A percentile compares a stretch with the other conserved stretches of the same genome.
phyloP scores from a whole-genome alignment of 495 filamentous ascomycete genomes.

The Penicillium canariense region DNA sequence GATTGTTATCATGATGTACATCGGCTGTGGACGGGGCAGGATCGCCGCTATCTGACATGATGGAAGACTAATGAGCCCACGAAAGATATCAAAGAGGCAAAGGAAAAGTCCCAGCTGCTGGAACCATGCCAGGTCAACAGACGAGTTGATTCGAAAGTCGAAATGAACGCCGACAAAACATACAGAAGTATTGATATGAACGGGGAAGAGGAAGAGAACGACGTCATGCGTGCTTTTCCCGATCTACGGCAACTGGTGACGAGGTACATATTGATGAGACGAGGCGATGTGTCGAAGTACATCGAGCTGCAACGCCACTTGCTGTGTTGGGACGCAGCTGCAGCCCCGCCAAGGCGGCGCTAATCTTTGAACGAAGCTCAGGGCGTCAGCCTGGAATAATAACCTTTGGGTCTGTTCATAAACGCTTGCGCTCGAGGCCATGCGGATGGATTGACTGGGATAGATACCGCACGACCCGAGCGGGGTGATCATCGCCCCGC shows the following conservation, averaged over 20 bases:
- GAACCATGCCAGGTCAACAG: neutral
- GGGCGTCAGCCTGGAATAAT: neutral
- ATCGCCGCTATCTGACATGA: conserved; percentile 15
- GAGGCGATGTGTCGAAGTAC: neutral
- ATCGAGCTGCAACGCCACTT: neutral
- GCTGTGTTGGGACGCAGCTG: neutral
- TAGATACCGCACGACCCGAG: neutral
- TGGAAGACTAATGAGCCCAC: neutral
- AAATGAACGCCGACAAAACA: neutral
- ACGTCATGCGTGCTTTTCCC: conserved; percentile 1
- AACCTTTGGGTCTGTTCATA: neutral
- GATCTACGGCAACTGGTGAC: neutral
- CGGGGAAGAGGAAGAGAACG: neutral
- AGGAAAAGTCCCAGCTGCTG: neutral
- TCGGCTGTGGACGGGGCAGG: conserved; percentile 28
- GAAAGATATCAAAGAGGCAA: neutral
- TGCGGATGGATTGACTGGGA: neutral
- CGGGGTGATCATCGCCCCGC: neutral
- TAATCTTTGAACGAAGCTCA: neutral
- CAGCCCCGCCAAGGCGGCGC: neutral
- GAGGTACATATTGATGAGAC: neutral
- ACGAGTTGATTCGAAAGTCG: neutral
- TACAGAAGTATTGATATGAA: neutral
- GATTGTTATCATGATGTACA: conserved; percentile 19
- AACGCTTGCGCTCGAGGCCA: neutral